Percentiles rank a stretch among this genome's conserved stretches.
Evolutionary conservation across 306 rosid genomes (phyloP).

Genomic region (Senna siamea): DNA sequence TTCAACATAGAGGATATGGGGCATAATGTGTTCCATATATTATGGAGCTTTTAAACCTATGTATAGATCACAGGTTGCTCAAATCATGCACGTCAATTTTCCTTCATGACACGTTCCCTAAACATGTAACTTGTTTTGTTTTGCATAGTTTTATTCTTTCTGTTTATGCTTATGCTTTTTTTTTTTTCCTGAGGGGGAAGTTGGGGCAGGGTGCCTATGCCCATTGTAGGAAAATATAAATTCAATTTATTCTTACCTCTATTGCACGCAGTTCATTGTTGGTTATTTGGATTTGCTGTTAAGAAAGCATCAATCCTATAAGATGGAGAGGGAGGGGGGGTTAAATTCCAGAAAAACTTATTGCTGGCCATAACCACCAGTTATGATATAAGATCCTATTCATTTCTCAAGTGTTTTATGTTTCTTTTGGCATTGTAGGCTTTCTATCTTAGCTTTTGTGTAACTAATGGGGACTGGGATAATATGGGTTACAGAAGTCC

Average conservation of each 20-base stretch:
- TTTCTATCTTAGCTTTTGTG: not conserved
- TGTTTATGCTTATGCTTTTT: not conserved
- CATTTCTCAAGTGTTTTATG: not conserved
- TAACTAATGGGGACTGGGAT: too few relatives aligned
- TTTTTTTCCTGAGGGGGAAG: not conserved
- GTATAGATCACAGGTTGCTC: too few relatives aligned
- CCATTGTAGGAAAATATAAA: not conserved
- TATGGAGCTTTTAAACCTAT: not conserved
- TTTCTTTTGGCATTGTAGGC: not conserved
- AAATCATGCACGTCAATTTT: too few relatives aligned
- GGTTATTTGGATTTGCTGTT: not conserved
- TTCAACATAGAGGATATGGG: not conserved
- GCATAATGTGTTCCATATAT: not conserved
- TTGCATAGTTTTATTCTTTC: not conserved
- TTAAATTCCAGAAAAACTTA: not conserved
- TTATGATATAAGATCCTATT: too few relatives aligned
- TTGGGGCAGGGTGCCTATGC: not conserved
- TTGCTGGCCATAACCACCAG: not conserved
- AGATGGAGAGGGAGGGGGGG: not conserved
- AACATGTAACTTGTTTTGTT: not conserved
- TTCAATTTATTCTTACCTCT: not conserved
- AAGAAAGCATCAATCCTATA: not conserved
- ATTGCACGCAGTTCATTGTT: not conserved
- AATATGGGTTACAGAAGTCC: too few relatives aligned
- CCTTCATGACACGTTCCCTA: not conserved